A percentile compares a stretch with the other conserved stretches of the same genome.
Conservation (phyloP, 331 rosid species). For the Stylosanthes scabra region DNA sequence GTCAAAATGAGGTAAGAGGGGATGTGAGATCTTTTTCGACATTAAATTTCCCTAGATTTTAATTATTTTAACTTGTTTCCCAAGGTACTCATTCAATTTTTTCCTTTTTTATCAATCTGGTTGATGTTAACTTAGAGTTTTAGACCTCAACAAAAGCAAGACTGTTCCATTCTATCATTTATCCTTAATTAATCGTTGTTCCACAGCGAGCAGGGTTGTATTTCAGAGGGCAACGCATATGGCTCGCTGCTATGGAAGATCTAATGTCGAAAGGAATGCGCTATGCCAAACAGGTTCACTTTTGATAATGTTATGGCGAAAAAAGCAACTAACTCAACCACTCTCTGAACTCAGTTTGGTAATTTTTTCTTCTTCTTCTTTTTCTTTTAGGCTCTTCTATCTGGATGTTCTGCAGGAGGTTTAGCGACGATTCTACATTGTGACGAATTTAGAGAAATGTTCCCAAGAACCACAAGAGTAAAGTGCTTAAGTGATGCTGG, state of each 20-base stretch:
- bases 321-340: too few relatives aligned
- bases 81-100: neutral
- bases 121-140: neutral
- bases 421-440: constrained; percentile 86
- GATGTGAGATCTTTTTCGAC: constrained; percentile 20
- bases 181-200: constrained; percentile 38
- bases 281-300: constrained; percentile 72
- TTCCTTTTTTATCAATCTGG: neutral
- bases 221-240: constrained; percentile 87
- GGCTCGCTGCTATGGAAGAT: constrained; percentile 83
- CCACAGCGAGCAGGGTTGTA: constrained; percentile 65
- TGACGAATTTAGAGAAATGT: constrained; percentile 76
- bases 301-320: neutral
- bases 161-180: constrained; percentile 16
- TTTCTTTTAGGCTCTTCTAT: constrained; percentile 72
- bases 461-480: constrained; percentile 66
- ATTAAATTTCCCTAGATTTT: neutral
- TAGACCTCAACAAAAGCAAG: constrained; percentile 1
- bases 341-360: constrained; percentile 37
- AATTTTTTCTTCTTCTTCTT: neutral
- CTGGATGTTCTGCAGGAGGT: constrained; percentile 98
- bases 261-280: constrained; percentile 85
- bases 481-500: constrained; percentile 98
- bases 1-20: constrained; percentile 61
- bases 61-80: neutral